These are phyloP conservation scores for Penicillium sp. DNA, from an alignment of 2,329 filamentous ascomycete genomes.

Conservation along the genomic window DNA sequence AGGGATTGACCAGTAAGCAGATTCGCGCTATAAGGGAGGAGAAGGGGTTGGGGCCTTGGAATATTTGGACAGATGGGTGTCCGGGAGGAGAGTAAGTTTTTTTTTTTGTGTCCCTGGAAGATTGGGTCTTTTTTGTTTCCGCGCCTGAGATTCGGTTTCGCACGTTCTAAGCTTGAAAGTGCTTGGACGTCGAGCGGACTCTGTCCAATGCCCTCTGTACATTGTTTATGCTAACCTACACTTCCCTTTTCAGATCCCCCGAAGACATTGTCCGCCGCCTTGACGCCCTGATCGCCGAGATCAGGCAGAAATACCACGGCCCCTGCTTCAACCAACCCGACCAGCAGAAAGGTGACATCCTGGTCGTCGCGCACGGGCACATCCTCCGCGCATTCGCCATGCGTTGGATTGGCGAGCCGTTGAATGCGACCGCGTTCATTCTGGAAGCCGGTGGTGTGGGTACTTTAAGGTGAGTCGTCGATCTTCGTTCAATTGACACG, in stretches of 20 bases:
- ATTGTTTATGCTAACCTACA: background rate
- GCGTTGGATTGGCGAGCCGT: slow-evolving; percentile 75
- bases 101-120: too few species aligned
- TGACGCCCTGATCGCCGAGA: slow-evolving; percentile 75
- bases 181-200: background rate
- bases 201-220: background rate
- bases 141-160: background rate
- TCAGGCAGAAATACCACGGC: slow-evolving; percentile 67
- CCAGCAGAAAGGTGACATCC: slow-evolving; percentile 63
- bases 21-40: slow-evolving; percentile 56
- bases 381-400: slow-evolving; percentile 86
- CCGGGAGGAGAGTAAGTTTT: slow-evolving; percentile 75
- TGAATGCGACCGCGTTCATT: slow-evolving; percentile 76
- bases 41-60: slow-evolving; percentile 67
- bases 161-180: background rate
- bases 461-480: slow-evolving; percentile 65
- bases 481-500: background rate
- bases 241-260: slow-evolving; percentile 59
- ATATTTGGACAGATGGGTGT: slow-evolving; percentile 90
- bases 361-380: slow-evolving; percentile 88
- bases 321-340: slow-evolving; percentile 62
- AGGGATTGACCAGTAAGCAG: slow-evolving; percentile 73
- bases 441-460: slow-evolving; percentile 89
- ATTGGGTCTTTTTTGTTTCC: slow-evolving; percentile 7
- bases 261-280: slow-evolving; percentile 72